Percentiles rank a stretch among this genome's conserved stretches.
phyloP scores from a whole-genome alignment of 495 filamentous ascomycete species.

The Podospora conica region DNA sequence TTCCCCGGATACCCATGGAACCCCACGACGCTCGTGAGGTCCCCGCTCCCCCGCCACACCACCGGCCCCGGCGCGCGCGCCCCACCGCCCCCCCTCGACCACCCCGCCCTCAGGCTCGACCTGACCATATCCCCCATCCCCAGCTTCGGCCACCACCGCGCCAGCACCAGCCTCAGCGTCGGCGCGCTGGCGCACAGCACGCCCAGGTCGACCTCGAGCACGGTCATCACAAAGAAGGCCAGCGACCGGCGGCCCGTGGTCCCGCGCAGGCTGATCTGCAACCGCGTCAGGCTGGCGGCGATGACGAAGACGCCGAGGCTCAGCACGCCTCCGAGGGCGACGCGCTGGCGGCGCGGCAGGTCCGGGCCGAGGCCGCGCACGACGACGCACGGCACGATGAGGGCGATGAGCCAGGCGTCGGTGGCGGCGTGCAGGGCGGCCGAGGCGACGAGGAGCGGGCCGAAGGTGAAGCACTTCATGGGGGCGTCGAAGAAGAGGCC shows the following conservation, averaged over 20 bases:
- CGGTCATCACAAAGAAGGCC: slow-evolving; percentile 29
- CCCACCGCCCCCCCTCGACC: neutral
- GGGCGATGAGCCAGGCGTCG: slow-evolving; percentile 32
- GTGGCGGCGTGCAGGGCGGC: slow-evolving; percentile 30
- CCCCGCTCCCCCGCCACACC: slow-evolving; percentile 14
- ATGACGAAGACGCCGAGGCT: slow-evolving; percentile 34
- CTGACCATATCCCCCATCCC: slow-evolving; percentile 12
- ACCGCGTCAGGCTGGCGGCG: slow-evolving; percentile 29
- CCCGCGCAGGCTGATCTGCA: slow-evolving; percentile 18
- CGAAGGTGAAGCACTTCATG: slow-evolving; percentile 28
- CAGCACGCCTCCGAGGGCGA: slow-evolving; percentile 29
- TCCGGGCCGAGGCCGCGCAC: slow-evolving; percentile 18
- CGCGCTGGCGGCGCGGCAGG: slow-evolving; percentile 29
- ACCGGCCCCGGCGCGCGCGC: neutral
- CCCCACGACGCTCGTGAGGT: slow-evolving; percentile 23
- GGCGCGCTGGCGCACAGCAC: slow-evolving; percentile 32
- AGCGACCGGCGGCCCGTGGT: slow-evolving; percentile 15
- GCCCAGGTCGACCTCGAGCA: slow-evolving; percentile 30
- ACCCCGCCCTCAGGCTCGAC: neutral
- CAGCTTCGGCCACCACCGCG: slow-evolving; percentile 17
- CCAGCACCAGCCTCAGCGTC: slow-evolving; percentile 25
- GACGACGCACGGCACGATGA: slow-evolving; percentile 32
- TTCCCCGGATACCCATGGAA: slow-evolving; percentile 25
- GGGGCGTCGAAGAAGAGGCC: slow-evolving; percentile 25
- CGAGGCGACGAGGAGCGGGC: slow-evolving; percentile 30